A percentile compares a stretch with the other conserved stretches of the same genome.
These are phyloP conservation scores for Lonicera japonica DNA, from an alignment of 129 eudicot species.

Conservation along the genomic window DNA sequence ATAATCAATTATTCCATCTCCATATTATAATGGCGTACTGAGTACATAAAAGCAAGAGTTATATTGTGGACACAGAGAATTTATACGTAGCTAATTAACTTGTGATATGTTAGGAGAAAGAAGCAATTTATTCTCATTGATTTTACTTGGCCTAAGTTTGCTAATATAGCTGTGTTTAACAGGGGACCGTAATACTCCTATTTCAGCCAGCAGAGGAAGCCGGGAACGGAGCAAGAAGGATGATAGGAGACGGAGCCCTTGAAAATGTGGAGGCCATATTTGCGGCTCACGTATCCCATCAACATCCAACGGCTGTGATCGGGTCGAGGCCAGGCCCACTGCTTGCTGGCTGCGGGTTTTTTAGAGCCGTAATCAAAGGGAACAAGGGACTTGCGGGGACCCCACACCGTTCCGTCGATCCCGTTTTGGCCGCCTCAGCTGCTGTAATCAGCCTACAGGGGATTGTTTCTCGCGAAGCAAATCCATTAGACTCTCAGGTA, in stretches of 20 bases:
- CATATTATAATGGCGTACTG: no score
- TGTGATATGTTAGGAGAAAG: no score
- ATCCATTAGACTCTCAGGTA: slow-evolving; percentile 89
- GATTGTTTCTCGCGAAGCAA: slow-evolving; percentile 81
- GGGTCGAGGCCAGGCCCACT: slow-evolving; percentile 89
- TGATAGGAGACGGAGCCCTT: slow-evolving; percentile 84
- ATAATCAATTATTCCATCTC: no score
- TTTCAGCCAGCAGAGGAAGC: slow-evolving; percentile 99
- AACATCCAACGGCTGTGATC: slow-evolving; percentile 54
- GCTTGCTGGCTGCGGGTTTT: slow-evolving; percentile 90
- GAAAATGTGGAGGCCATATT: slow-evolving; percentile 82
- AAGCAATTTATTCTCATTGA: no score
- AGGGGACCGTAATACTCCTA: slow-evolving; percentile 83
- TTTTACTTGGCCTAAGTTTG: neutral
- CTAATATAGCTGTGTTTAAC: neutral
- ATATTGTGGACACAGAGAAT: no score
- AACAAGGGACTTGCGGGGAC: slow-evolving; percentile 18
- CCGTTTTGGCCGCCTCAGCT: slow-evolving; percentile 81
- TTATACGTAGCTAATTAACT: no score
- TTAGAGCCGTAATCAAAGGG: slow-evolving; percentile 52
- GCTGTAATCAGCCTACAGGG: slow-evolving; percentile 86
- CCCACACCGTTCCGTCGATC: slow-evolving; percentile 34
- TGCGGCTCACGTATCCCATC: slow-evolving; percentile 74
- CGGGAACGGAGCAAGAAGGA: slow-evolving; percentile 87
- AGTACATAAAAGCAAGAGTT: no score